A percentile compares a stretch with the other conserved stretches of the same genome.
These are phyloP conservation scores for Taiwanofungus camphoratus DNA, from an alignment of 1,284 basidiomycete species.

Conservation along the genomic window DNA sequence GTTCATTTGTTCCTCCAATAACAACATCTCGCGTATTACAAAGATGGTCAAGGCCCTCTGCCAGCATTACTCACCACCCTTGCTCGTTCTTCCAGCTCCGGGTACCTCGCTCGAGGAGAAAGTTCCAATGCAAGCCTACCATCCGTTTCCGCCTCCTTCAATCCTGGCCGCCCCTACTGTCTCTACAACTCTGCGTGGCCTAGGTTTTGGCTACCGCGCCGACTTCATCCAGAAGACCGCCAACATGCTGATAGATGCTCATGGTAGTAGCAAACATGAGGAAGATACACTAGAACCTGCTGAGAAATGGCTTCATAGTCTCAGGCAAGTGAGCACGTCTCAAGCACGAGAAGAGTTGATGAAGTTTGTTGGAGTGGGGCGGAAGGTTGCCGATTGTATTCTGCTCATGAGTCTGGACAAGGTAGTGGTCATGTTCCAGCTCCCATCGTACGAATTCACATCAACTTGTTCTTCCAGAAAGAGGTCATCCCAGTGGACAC, in stretches of 20 bases:
- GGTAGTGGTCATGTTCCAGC: slow-evolving; percentile 32
- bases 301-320: slow-evolving; percentile 53
- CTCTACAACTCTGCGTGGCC: slow-evolving; percentile 59
- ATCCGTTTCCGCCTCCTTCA: slow-evolving; percentile 83
- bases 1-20: slow-evolving; percentile 98
- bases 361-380: slow-evolving; percentile 84
- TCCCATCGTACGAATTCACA: neutral
- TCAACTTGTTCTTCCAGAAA: slow-evolving; percentile 36
- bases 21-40: slow-evolving; percentile 90
- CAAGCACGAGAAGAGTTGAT: slow-evolving; percentile 74
- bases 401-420: slow-evolving; percentile 94
- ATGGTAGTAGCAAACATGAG: slow-evolving; percentile 27
- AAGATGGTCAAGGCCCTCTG: slow-evolving; percentile 81
- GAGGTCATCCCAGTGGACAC: slow-evolving; percentile 91
- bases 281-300: slow-evolving; percentile 36
- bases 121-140: slow-evolving; percentile 42
- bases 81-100: slow-evolving; percentile 50
- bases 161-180: slow-evolving; percentile 60
- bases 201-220: slow-evolving; percentile 97
- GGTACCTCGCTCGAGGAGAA: neutral
- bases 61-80: slow-evolving; percentile 60
- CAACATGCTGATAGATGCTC: slow-evolving; percentile 63
- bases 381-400: slow-evolving; percentile 95
- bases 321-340: slow-evolving; percentile 49
- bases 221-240: slow-evolving; percentile 85